A percentile compares a stretch with the other conserved stretches of the same genome.
phyloP scores from a whole-genome alignment of 2,329 filamentous ascomycete species.

The Cercospora sp. region DNA sequence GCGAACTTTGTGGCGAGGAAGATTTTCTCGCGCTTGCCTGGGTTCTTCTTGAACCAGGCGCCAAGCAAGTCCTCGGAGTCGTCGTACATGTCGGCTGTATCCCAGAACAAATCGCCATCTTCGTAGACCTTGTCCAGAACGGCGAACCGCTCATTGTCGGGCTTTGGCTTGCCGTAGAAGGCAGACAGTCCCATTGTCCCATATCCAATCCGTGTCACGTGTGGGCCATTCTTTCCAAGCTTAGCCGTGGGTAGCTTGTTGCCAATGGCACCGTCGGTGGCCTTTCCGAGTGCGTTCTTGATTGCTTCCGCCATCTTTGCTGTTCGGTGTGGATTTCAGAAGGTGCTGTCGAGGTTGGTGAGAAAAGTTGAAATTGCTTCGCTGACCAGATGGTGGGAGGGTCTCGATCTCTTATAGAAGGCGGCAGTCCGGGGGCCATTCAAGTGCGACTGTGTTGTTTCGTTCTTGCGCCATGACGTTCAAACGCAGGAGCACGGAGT shows the following conservation, averaged over 20 bases:
- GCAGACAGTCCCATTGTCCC: conserved; percentile 55
- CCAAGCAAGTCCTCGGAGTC: conserved; percentile 38
- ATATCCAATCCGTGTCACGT: conserved; percentile 55
- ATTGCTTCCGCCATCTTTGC: conserved; percentile 19
- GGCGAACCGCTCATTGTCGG: conserved; percentile 54
- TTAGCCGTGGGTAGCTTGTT: conserved; percentile 46
- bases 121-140: conserved; percentile 56
- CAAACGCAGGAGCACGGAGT: neutral
- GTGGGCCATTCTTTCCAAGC: conserved; percentile 55
- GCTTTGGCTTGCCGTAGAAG: conserved; percentile 52
- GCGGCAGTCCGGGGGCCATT: neutral
- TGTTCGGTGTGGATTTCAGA: neutral
- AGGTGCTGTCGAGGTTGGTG: neutral
- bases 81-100: conserved; percentile 44
- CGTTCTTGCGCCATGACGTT: neutral
- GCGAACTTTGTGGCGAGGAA: conserved; percentile 59
- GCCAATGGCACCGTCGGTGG: conserved; percentile 30
- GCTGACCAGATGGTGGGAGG: neutral
- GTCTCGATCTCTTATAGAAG: neutral
- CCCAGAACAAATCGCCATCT: conserved; percentile 56
- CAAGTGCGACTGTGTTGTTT: neutral
- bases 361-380: neutral
- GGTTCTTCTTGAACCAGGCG: conserved; percentile 46
- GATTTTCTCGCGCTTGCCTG: conserved; percentile 51
- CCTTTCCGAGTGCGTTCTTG: conserved; percentile 29